A percentile compares a stretch with the other conserved stretches of the same genome.
phyloP scores from a whole-genome alignment of 1,284 basidiomycete species.

The Mycena sp. region DNA sequence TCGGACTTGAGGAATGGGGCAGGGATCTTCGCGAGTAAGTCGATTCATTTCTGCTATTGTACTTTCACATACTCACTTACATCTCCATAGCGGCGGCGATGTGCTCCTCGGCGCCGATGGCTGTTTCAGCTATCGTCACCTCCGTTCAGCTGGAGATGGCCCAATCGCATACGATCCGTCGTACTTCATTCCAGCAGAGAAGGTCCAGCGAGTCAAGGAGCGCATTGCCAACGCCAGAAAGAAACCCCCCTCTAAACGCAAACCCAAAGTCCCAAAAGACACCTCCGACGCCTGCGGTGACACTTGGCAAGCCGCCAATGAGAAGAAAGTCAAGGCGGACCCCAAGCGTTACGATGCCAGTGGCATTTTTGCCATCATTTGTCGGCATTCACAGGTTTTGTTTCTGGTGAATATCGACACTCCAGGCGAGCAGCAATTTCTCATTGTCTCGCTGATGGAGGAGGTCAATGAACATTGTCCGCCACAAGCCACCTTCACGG shows the following conservation, averaged over 20 bases:
- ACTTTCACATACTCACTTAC: too few species aligned
- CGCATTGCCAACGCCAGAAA: background rate
- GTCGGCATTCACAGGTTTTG: constrained; percentile 34
- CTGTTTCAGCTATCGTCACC: constrained; percentile 24
- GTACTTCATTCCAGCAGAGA: constrained; percentile 1
- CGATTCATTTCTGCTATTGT: too few species aligned
- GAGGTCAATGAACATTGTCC: constrained; percentile 46
- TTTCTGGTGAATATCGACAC: constrained; percentile 54
- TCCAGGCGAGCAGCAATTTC: constrained; percentile 55
- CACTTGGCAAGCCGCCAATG: constrained; percentile 49
- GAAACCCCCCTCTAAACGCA: background rate
- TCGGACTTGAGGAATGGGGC: constrained; percentile 10
- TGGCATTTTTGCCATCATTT: constrained; percentile 49
- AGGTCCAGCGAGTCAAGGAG: background rate
- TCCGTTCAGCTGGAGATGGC: constrained; percentile 9
- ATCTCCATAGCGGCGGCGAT: too few species aligned
- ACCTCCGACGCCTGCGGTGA: constrained; percentile 48
- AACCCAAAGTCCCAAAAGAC: background rate
- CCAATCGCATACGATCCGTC: constrained; percentile 7
- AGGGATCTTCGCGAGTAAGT: too few species aligned
- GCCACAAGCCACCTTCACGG: constrained; percentile 43
- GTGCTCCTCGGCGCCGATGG: constrained; percentile 14
- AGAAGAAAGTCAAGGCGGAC: constrained; percentile 44
- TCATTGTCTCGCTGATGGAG: constrained; percentile 48
- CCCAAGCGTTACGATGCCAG: constrained; percentile 45